Evolutionary conservation across 225 moss, liverwort and hornwort species (phyloP).

Genomic region (Neckera pumila): DNA sequence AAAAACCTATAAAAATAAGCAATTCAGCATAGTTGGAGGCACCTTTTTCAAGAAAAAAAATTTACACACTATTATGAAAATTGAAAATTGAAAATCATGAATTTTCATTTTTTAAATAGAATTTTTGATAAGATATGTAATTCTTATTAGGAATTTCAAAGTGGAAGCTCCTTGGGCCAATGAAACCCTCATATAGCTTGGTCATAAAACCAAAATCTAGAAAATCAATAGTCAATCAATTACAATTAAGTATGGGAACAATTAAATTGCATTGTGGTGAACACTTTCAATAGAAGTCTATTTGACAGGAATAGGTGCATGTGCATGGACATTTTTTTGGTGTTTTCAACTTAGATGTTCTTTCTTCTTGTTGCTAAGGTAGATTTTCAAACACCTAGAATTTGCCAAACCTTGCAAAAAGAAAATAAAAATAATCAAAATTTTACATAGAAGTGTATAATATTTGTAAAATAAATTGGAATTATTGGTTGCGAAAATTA

Average conservation of each 20-base stretch:
- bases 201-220: no score
- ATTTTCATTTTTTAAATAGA: not conserved
- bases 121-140: no score
- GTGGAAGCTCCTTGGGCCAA: not conserved
- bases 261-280: not conserved
- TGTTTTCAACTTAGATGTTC: not conserved
- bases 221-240: not conserved
- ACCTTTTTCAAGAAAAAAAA: not conserved
- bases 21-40: not conserved
- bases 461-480: no score
- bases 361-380: rapidly evolving
- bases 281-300: not conserved
- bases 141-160: no score
- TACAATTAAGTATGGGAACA: not conserved
- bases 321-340: rapidly evolving
- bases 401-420: rapidly evolving
- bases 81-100: not conserved
- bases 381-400: not conserved
- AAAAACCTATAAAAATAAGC: not conserved
- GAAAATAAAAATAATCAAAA: not conserved
- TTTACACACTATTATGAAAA: no score
- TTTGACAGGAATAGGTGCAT: rapidly evolving
- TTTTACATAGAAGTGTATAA: rapidly evolving
- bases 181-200: rapidly evolving
- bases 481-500: not conserved